phyloP scores from a whole-genome alignment of 306 rosid species.

The Herpetospermum pedunculosum region DNA sequence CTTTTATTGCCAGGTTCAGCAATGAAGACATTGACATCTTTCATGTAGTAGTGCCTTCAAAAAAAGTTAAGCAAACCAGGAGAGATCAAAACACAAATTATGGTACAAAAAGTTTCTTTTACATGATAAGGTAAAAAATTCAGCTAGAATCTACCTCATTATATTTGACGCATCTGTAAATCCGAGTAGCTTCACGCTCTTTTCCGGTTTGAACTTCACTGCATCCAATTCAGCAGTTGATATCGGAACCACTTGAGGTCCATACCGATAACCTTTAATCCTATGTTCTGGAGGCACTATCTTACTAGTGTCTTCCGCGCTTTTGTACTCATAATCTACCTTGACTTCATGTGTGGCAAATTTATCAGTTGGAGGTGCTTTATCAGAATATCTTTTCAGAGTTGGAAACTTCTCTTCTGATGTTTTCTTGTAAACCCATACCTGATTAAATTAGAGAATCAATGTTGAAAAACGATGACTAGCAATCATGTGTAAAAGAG shows the following conservation, averaged over 20 bases:
- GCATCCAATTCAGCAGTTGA: slow-evolving; percentile 79
- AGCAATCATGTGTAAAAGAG: background rate
- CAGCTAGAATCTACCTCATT: slow-evolving; percentile 34
- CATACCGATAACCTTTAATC: slow-evolving; percentile 85
- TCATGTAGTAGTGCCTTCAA: slow-evolving; percentile 71
- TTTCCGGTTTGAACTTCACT: slow-evolving; percentile 83
- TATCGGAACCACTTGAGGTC: slow-evolving; percentile 91
- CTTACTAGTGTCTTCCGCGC: slow-evolving; percentile 38
- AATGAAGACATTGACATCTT: slow-evolving; percentile 61
- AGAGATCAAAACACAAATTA: slow-evolving; percentile 10
- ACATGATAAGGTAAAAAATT: background rate
- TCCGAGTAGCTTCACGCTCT: slow-evolving; percentile 81
- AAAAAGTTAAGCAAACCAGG: slow-evolving; percentile 9
- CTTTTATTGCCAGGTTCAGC: slow-evolving; percentile 59
- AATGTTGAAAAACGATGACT: background rate
- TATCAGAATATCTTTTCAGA: slow-evolving; percentile 83
- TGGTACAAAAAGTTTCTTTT: background rate
- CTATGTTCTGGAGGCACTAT: slow-evolving; percentile 81
- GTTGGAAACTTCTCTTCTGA: slow-evolving; percentile 83
- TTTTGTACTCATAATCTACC: slow-evolving; percentile 65
- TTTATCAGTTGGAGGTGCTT: slow-evolving; percentile 63
- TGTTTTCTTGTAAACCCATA: slow-evolving; percentile 90
- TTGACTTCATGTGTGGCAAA: slow-evolving; percentile 79
- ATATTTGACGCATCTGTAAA: slow-evolving; percentile 64
- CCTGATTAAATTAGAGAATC: slow-evolving; percentile 33